A percentile compares a stretch with the other conserved stretches of the same genome.
Evolutionary conservation across 2,329 filamentous ascomycete genomes (phyloP).

Genomic region (Cercospora sesami): DNA sequence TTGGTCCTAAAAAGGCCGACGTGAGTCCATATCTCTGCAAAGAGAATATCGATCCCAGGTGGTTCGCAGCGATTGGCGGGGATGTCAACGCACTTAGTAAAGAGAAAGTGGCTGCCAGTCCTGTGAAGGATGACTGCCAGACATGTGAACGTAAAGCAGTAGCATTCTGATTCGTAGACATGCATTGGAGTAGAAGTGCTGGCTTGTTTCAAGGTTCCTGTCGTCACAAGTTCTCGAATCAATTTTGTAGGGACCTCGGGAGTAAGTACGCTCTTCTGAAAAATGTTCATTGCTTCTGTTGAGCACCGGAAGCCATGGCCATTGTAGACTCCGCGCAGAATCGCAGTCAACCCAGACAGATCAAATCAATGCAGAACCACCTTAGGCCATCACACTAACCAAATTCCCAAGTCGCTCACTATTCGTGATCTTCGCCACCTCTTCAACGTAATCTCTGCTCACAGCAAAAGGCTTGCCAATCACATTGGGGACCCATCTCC

Average conservation of each 20-base stretch:
- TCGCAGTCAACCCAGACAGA: neutral
- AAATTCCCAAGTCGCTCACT: neutral
- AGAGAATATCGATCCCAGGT: constrained; percentile 46
- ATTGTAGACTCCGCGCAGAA: too few relatives aligned
- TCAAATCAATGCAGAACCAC: neutral
- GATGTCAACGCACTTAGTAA: constrained; percentile 21
- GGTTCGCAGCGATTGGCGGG: constrained; percentile 36
- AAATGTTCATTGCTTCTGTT: neutral
- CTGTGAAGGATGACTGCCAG: neutral
- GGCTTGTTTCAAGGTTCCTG: neutral
- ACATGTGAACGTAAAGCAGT: neutral
- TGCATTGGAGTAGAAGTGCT: neutral
- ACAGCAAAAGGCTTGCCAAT: neutral
- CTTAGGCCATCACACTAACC: neutral
- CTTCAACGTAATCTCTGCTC: neutral
- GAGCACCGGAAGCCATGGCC: too few relatives aligned
- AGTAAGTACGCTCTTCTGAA: neutral
- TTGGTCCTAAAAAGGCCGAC: constrained; percentile 35
- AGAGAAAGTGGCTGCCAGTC: neutral
- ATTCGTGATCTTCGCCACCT: neutral
- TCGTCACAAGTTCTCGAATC: neutral
- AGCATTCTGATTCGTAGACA: neutral
- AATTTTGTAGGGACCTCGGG: too few relatives aligned
- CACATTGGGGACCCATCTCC: neutral
- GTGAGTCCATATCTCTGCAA: constrained; percentile 43